Percentiles rank a stretch among this genome's conserved stretches.
These are phyloP conservation scores for Globisporangium parvum DNA, from an alignment of 352 stramenopile genomes.

Conservation along the genomic window DNA sequence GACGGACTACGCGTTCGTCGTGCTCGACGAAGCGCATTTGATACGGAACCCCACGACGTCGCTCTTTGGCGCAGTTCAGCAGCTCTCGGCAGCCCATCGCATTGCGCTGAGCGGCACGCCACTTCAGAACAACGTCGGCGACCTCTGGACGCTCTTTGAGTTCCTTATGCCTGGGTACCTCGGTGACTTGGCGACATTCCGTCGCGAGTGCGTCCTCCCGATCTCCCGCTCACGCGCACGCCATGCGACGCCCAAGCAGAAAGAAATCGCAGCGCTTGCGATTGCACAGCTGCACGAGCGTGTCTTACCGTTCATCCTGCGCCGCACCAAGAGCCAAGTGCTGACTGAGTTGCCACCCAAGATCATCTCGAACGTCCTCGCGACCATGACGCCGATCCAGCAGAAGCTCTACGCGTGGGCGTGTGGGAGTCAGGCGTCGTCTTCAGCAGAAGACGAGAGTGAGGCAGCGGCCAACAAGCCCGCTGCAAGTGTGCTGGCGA, in stretches of 20 bases:
- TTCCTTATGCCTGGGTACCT: slow-evolving; percentile 98
- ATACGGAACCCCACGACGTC: slow-evolving; percentile 93
- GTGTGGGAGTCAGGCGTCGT: background rate
- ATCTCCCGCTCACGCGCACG: slow-evolving; percentile 51
- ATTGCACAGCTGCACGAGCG: slow-evolving; percentile 93
- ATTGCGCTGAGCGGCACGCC: slow-evolving; percentile 96
- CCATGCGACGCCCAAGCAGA: slow-evolving; percentile 68
- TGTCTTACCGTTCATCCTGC: slow-evolving; percentile 96
- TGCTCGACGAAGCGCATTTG: slow-evolving; percentile 97
- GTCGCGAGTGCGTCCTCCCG: slow-evolving; percentile 51
- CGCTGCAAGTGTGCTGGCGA: slow-evolving; percentile 37
- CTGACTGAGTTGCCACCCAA: slow-evolving; percentile 96
- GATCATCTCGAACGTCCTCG: slow-evolving; percentile 92
- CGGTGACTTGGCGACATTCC: slow-evolving; percentile 74
- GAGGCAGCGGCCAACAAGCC: too few species aligned
- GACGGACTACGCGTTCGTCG: slow-evolving; percentile 74
- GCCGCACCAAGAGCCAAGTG: slow-evolving; percentile 95
- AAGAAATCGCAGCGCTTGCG: slow-evolving; percentile 71
- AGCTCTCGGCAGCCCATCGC: slow-evolving; percentile 80
- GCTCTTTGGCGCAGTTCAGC: slow-evolving; percentile 78
- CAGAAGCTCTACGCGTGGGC: slow-evolving; percentile 68
- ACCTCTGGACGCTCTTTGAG: slow-evolving; percentile 97
- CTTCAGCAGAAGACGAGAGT: background rate
- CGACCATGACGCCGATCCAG: slow-evolving; percentile 88
- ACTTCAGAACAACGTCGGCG: slow-evolving; percentile 96